Evolutionary conservation across 768 basidiomycete genomes (phyloP).

Genomic region (Macrocybe gigantea): DNA sequence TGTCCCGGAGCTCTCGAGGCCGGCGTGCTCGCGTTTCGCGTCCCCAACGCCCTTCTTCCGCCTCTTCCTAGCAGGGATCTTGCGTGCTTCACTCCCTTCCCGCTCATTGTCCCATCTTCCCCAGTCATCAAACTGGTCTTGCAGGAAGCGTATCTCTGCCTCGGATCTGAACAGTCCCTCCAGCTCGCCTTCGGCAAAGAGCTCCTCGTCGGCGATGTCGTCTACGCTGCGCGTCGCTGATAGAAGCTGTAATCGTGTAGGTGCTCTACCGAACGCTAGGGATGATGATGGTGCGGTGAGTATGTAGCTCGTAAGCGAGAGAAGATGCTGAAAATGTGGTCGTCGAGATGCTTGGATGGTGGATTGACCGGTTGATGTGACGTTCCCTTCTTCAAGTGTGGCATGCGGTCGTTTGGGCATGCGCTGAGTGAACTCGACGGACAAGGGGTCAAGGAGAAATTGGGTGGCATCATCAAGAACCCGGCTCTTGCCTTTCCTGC

Average conservation of each 20-base stretch:
- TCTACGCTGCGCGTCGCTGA: constrained; percentile 40
- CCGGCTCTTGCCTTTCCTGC: too few species aligned
- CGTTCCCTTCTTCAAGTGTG: neutral
- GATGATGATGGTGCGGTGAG: constrained; percentile 35
- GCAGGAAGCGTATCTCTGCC: constrained; percentile 43
- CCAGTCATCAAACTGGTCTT: constrained; percentile 26
- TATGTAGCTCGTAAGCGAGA: constrained; percentile 45
- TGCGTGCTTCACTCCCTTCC: constrained; percentile 9
- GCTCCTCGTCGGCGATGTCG: constrained; percentile 60
- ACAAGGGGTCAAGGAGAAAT: constrained; percentile 57
- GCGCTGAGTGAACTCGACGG: constrained; percentile 11
- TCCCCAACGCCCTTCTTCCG: constrained; percentile 1
- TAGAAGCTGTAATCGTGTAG: constrained; percentile 66
- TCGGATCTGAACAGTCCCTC: constrained; percentile 52
- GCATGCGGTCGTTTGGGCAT: neutral
- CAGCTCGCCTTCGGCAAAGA: constrained; percentile 65
- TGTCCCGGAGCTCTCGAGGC: constrained; percentile 4
- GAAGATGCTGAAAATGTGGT: constrained; percentile 4
- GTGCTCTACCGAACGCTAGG: constrained; percentile 24
- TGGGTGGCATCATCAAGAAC: constrained; percentile 41
- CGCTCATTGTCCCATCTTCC: constrained; percentile 25
- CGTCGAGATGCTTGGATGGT: neutral
- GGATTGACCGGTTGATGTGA: neutral
- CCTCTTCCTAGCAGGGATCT: constrained; percentile 5
- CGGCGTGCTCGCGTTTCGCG: constrained; percentile 1